Base-by-base conservation (phyloP, 495 filamentous ascomycete genomes). In the Podospora pseudoanserina region DNA sequence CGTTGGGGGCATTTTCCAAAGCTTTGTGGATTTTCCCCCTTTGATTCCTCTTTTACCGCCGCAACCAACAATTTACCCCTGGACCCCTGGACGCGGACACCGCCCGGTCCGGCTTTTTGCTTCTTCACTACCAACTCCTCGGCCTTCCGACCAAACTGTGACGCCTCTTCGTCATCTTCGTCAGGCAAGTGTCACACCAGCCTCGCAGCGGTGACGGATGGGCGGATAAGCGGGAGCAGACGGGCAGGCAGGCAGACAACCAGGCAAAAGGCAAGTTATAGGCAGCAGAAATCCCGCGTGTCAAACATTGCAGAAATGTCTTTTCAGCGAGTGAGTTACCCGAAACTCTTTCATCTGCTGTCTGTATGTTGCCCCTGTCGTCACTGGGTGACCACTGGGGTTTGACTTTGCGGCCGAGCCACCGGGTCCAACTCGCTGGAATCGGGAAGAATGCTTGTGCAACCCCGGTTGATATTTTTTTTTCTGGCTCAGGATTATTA, bases 131-230 rank as follows among this genome's bases (percentile, higher is more conserved):
- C 13, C 39, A 13, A 49, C 18, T 16, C 39, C 39, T 49, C 15
- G 9, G 39, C 5, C 13, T 49, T 49, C 39, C 39, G 1, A 34
- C 60, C 27, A 62, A 62, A 34, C 27, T 39, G 39, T 11, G 39
- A 49, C 7, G 39, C 39, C 39, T 49, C 39, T 49, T 49, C 39
- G 39, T 49, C 39, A 49, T 49, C 39, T 49, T 49, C 39, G 59
- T 65, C 58, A 56, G 71, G 65, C 68, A 71, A 71, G 71, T 71
- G 71, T 71, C 69, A 73, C 71, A 60, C 71, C 68, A 70, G 64
- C 59, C 63, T 59, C 65, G 15, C 61, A 70, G 66, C 39, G 13
- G 9, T 11, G 39, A 3, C 39, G 39, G 39, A 16, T 49, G 39
- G 9, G 13, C 39, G 39, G 39, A 49, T 49, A 16, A 49, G 30